These are phyloP conservation scores for Megacollybia marginata DNA, from an alignment of 768 basidiomycete species.

Conservation along the genomic window DNA sequence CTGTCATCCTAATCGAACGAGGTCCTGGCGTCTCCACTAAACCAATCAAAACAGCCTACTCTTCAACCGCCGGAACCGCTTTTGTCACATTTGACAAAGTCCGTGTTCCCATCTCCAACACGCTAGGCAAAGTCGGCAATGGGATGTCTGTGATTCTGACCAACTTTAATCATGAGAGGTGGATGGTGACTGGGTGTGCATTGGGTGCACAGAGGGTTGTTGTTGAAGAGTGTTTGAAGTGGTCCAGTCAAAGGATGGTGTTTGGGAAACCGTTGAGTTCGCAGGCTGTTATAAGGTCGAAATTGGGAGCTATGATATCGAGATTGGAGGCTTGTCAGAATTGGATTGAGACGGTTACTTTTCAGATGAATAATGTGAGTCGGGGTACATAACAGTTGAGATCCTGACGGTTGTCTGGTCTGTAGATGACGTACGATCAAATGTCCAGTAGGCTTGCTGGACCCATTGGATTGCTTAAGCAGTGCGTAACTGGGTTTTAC, in stretches of 20 bases:
- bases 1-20: constrained; percentile 70
- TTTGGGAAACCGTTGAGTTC: constrained; percentile 82
- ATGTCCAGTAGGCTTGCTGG: constrained; percentile 86
- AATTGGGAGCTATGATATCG: constrained; percentile 86
- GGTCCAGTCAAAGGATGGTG: constrained; percentile 83
- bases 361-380: constrained; percentile 74
- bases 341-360: constrained; percentile 86
- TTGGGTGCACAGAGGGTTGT: constrained; percentile 70
- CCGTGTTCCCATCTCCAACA: constrained; percentile 79
- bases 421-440: constrained; percentile 78
- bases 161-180: constrained; percentile 88
- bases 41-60: constrained; percentile 90
- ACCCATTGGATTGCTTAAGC: constrained; percentile 82
- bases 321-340: constrained; percentile 80
- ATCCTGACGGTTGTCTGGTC: background rate
- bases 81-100: constrained; percentile 80
- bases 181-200: constrained; percentile 74
- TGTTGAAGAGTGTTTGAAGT: constrained; percentile 90
- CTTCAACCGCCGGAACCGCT: constrained; percentile 83
- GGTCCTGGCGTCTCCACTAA: constrained; percentile 73
- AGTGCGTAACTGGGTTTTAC: constrained; percentile 36
- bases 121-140: constrained; percentile 73
- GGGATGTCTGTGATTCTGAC: constrained; percentile 79
- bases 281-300: constrained; percentile 83
- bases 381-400: background rate